phyloP scores from a whole-genome alignment of 768 basidiomycete genomes.

The Bullera alba region DNA sequence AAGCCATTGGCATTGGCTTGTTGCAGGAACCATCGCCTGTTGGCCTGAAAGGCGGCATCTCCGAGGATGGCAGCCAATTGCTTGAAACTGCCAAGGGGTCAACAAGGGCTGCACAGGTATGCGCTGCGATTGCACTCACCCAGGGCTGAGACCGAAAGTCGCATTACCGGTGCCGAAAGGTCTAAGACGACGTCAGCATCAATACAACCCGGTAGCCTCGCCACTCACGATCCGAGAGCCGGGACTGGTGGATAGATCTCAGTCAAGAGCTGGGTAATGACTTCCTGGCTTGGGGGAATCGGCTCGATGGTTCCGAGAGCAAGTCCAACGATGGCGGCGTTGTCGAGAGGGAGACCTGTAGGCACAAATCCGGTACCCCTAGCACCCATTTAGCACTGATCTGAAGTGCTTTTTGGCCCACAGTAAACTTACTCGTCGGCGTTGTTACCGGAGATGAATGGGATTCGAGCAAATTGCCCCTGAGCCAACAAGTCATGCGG shows the following conservation, averaged over 20 bases:
- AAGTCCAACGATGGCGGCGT: conserved; percentile 7
- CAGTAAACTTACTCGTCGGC: conserved; percentile 44
- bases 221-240: conserved; percentile 24
- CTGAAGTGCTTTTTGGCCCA: not conserved
- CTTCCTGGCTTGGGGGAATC: conserved; percentile 8
- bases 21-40: conserved; percentile 29
- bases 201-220: not conserved
- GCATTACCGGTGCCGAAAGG: conserved; percentile 40
- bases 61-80: conserved; percentile 29
- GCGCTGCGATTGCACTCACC: conserved; percentile 7
- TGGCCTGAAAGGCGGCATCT: conserved; percentile 37
- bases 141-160: conserved; percentile 34
- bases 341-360: not conserved
- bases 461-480: conserved; percentile 34
- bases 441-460: conserved; percentile 41
- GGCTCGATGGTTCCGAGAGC: conserved; percentile 14
- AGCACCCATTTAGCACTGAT: not conserved
- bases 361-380: conserved; percentile 41
- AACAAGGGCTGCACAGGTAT: not conserved
- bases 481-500: conserved; percentile 28
- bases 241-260: conserved; percentile 26
- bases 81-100: conserved; percentile 21
- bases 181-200: conserved; percentile 6
- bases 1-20: conserved; percentile 21
- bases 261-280: conserved; percentile 15